Base-by-base conservation (phyloP, 1,284 basidiomycete genomes). In the Rhodotorula sp. region DNA sequence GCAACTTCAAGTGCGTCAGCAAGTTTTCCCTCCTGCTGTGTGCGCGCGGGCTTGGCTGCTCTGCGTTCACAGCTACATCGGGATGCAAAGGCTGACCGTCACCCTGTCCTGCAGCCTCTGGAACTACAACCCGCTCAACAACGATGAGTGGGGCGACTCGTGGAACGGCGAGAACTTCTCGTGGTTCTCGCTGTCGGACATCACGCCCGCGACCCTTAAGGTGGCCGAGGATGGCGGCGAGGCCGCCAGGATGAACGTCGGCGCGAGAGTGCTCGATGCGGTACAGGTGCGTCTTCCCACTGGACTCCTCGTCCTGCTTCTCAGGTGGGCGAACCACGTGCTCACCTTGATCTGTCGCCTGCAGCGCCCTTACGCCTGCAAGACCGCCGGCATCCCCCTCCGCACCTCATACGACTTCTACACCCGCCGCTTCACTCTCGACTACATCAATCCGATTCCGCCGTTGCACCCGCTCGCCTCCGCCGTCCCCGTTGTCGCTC, bases 131-230 rank as follows among this genome's bases (percentile, higher is more conserved):
- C 91, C 94, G 0, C 84, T 86, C 65, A 97, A 97, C 81, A 86
- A 87, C 53, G 92, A 96, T 77, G 80, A 82, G 32, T 80, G 83
- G 34, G 97, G 96, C 22, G 95, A 98, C 80, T 85, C 89, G 72
- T 98, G 96, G 96, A 97, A 97, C 80, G 91, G 90, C 58, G 95
- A 98, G 82, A 94, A 94, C 82, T 96, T 97, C 81, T 93, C 92
- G 7, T 96, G 92, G 90, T 96, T 92, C 84, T 91, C 90, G 72
- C 83, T 60, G 9, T 64, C 71, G 3, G 77, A 70, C 50, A n/a
- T 69, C 13, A 62, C 68, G 25, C 61, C 56, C 19, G 55, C 32
- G 29, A 85, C 56, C 82, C 82, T 60, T 86, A 89, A 15, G 86
- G 54, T 77, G 32, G 76, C 70, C 29, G 76, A 71, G 27, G 85